A percentile compares a stretch with the other conserved stretches of the same genome.
phyloP scores from a whole-genome alignment of 1,139 yeast species.

The Blastobotrys arbuscula region DNA sequence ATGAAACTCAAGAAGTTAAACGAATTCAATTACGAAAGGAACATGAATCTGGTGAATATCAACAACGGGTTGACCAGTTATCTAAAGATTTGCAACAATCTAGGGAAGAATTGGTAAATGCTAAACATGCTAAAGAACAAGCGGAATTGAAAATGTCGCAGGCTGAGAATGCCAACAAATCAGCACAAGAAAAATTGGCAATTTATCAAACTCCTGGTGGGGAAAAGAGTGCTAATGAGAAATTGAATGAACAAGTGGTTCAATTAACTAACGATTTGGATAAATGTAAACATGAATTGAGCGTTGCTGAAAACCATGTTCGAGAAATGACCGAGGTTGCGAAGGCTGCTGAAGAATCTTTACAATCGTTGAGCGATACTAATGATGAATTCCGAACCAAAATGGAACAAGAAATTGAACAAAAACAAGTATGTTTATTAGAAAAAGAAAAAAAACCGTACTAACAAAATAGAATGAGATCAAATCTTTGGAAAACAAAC shows the following conservation, averaged over 20 bases:
- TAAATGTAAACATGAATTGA: constrained; percentile 42
- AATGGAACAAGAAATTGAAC: constrained; percentile 38
- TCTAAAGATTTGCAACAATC: constrained; percentile 43
- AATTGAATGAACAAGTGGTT: constrained; percentile 31
- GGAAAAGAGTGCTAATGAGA: constrained; percentile 7
- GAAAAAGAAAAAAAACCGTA: constrained; percentile 10
- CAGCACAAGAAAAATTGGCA: constrained; percentile 36
- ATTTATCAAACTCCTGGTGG: constrained; percentile 25
- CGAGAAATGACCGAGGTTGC: constrained; percentile 49
- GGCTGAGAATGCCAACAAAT: constrained; percentile 36
- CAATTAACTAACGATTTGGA: constrained; percentile 39
- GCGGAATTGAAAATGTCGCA: constrained; percentile 32
- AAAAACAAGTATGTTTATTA: constrained; percentile 36
- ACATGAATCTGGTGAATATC: constrained; percentile 45
- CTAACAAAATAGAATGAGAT: constrained; percentile 32
- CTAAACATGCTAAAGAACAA: constrained; percentile 36
- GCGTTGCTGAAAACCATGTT: constrained; percentile 43
- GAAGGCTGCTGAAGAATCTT: constrained; percentile 45
- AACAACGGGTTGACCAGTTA: constrained; percentile 58
- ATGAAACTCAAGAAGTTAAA: constrained; percentile 39
- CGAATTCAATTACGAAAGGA: constrained; percentile 25
- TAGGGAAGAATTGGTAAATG: constrained; percentile 41
- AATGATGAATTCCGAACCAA: constrained; percentile 41
- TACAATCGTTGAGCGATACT: constrained; percentile 39
- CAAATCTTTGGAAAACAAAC: constrained; percentile 35